Conservation (phyloP, 768 basidiomycete species). For the Boletus rubropictus region DNA sequence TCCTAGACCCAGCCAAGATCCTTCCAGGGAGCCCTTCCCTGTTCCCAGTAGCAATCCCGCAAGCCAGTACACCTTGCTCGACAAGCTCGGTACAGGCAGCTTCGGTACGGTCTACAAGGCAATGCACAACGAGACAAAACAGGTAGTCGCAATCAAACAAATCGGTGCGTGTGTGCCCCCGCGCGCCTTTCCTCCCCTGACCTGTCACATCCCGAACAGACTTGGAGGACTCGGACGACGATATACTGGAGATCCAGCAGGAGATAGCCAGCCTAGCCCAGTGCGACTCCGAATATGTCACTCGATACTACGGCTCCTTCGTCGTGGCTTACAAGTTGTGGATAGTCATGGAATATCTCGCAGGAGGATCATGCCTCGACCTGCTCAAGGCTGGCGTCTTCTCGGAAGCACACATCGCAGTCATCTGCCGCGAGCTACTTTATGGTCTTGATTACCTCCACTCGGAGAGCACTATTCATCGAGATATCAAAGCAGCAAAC, state of each 20-base stretch:
- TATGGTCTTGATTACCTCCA: conserved; percentile 96
- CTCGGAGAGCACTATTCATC: conserved; percentile 90
- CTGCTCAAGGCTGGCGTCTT: conserved; percentile 89
- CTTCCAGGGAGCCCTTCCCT: conserved; percentile 54
- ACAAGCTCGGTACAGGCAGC: conserved; percentile 95
- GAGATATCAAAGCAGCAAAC: conserved; percentile 99
- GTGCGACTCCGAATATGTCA: conserved; percentile 95
- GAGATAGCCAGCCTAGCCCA: conserved; percentile 95
- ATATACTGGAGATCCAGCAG: conserved; percentile 97
- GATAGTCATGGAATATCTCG: conserved; percentile 99
- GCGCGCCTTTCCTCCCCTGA: conserved; percentile 1
- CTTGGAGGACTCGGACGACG: conserved; percentile 96
- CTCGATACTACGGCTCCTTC: conserved; percentile 94
- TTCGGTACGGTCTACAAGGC: conserved; percentile 98
- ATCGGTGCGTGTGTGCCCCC: conserved; percentile 60
- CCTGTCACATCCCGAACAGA: conserved; percentile 43
- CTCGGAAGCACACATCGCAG: conserved; percentile 90
- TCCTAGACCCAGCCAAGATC: conserved; percentile 38
- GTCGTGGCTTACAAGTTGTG: conserved; percentile 95
- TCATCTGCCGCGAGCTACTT: conserved; percentile 89
- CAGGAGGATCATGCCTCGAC: conserved; percentile 97
- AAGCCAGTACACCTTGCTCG: conserved; percentile 85
- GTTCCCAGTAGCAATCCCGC: conserved; percentile 76
- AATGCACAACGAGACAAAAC: conserved; percentile 87
- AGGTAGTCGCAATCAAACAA: conserved; percentile 97